A percentile compares a stretch with the other conserved stretches of the same genome.
Evolutionary conservation across 2,329 filamentous ascomycete genomes (phyloP).

Genomic region (Knoxdaviesia capensis): DNA sequence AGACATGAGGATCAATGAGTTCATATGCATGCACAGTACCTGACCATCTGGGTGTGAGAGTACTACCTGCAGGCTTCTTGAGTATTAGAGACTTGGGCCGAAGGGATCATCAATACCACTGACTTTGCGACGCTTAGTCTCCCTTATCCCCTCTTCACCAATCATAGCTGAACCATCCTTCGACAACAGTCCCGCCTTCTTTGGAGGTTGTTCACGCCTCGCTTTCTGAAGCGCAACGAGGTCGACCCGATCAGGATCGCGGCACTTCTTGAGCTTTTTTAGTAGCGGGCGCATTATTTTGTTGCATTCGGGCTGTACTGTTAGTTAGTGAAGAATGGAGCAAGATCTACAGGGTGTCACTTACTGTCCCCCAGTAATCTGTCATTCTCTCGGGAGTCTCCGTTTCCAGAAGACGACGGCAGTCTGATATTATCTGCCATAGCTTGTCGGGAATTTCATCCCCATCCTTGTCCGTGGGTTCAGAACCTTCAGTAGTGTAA

Average conservation of each 20-base stretch:
- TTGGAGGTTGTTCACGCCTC: constrained; percentile 32
- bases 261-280: constrained; percentile 51
- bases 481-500: no score
- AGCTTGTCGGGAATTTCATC: constrained; percentile 19
- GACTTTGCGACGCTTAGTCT: constrained; percentile 26
- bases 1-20: no score
- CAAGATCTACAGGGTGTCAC: constrained; percentile 4
- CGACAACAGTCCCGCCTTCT: constrained; percentile 12
- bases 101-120: constrained; percentile 23
- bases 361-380: constrained; percentile 32
- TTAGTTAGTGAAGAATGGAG: constrained; percentile 4
- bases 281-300: constrained; percentile 36
- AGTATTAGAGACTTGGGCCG: constrained; percentile 18
- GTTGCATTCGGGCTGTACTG: constrained; percentile 20
- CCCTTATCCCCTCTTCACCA: constrained; percentile 18
- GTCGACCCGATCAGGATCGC: constrained; percentile 55
- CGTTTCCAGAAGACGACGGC: constrained; percentile 31
- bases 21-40: no score
- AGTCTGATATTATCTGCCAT: constrained; percentile 25
- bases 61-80: no score
- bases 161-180: constrained; percentile 12
- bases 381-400: constrained; percentile 35
- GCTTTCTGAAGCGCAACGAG: constrained; percentile 48
- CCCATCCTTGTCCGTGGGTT: no score
- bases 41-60: no score